A percentile compares a stretch with the other conserved stretches of the same genome.
Conservation (phyloP, 23 red algal species). For the Gracilariopsis chorda region DNA sequence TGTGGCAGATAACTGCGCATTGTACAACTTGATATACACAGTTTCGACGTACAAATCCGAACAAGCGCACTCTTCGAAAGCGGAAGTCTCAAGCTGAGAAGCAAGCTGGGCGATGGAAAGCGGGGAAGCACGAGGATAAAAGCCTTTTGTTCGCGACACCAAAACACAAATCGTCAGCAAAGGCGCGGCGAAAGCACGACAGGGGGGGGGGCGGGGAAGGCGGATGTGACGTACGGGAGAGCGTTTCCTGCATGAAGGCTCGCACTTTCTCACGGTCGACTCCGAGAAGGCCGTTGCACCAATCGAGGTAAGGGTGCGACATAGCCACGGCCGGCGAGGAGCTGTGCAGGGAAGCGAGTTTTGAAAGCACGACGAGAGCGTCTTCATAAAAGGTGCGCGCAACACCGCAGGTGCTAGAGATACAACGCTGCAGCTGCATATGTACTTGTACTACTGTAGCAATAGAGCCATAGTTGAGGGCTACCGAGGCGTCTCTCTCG, state of each 20-base stretch:
- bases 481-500: not conserved
- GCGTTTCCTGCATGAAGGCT: not conserved
- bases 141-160: not conserved
- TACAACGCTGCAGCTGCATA: too few species aligned
- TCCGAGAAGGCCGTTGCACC: not conserved
- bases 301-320: not conserved
- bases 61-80: not conserved
- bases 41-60: not conserved
- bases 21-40: not conserved
- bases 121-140: not conserved
- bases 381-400: too few species aligned
- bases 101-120: not conserved
- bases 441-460: not conserved
- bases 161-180: not conserved
- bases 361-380: not conserved
- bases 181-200: not conserved
- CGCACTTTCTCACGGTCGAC: not conserved
- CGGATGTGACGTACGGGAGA: not conserved
- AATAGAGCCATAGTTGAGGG: not conserved
- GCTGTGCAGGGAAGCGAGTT: not conserved
- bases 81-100: not conserved
- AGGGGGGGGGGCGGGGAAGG: not conserved
- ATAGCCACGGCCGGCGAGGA: not conserved
- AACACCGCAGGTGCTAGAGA: not conserved
- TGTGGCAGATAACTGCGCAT: not conserved